Conservation (phyloP, 192 early-diverging fungal genomes). For the Podila epigama region DNA sequence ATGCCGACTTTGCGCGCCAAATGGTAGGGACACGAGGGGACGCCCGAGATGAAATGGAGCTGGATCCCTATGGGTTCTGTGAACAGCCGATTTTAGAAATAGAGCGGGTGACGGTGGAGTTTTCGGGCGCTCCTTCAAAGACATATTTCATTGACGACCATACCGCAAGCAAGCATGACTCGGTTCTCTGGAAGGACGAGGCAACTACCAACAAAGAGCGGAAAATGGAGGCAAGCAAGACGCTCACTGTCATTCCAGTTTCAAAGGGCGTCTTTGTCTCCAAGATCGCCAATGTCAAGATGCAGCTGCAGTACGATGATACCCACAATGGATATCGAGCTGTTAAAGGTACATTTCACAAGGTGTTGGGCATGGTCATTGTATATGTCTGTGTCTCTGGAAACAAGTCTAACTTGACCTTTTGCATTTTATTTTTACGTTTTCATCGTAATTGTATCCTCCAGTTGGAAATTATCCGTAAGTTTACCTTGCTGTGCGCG, state of each 20-base stretch:
- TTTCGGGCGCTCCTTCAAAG: constrained; percentile 33
- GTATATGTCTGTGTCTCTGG: too few relatives aligned
- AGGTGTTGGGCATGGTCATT: not conserved
- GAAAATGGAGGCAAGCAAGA: constrained; percentile 5
- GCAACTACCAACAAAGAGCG: not conserved
- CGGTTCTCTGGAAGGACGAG: not conserved
- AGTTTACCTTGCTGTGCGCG: not conserved
- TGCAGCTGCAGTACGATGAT: constrained; percentile 39
- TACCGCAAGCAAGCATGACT: not conserved
- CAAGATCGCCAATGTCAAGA: constrained; percentile 30
- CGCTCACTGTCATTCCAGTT: constrained; percentile 35
- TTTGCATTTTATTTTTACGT: not conserved
- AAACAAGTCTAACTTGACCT: not conserved
- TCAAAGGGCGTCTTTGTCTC: constrained; percentile 42
- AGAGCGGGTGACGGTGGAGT: constrained; percentile 41
- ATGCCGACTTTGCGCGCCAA: constrained; percentile 59
- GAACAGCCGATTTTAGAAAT: constrained; percentile 40
- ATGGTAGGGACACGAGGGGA: constrained; percentile 48
- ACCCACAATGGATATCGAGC: constrained; percentile 34
- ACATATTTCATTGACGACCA: constrained; percentile 19
- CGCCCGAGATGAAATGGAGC: constrained; percentile 9
- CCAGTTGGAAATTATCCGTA: constrained; percentile 24
- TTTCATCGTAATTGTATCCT: not conserved
- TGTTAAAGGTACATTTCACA: constrained; percentile 21
- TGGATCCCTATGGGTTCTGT: constrained; percentile 56